A percentile compares a stretch with the other conserved stretches of the same genome.
Evolutionary conservation across 208 protist species (phyloP).

Genomic region (Naegleria lovaniensis): DNA sequence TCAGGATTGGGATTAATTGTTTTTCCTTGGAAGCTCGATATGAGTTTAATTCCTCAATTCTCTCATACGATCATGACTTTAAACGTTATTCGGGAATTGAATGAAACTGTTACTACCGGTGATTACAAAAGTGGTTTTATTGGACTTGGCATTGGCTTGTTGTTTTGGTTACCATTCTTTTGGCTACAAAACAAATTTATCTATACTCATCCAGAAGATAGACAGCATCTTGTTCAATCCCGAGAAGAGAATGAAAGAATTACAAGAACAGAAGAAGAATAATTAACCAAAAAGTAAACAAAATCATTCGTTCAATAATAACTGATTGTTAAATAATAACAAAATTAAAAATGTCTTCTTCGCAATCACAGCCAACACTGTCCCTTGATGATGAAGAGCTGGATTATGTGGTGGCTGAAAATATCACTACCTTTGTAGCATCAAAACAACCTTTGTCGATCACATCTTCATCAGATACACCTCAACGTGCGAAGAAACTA

Average conservation of each 20-base stretch:
- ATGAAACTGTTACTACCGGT: background rate
- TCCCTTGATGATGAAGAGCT: background rate
- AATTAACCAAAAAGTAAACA: too few relatives aligned
- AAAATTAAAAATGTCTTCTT: background rate
- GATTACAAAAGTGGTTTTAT: background rate
- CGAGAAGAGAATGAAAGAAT: background rate
- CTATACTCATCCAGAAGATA: background rate
- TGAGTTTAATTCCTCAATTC: background rate
- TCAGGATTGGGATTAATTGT: background rate
- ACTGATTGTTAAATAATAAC: too few relatives aligned
- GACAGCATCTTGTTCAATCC: background rate
- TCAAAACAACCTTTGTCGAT: background rate
- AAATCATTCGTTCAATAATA: too few relatives aligned
- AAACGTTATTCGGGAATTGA: background rate
- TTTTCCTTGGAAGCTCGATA: background rate
- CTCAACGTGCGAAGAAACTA: background rate
- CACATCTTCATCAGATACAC: background rate
- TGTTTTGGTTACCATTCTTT: background rate
- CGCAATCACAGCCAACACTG: background rate
- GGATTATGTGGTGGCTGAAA: background rate
- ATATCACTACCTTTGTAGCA: too few relatives aligned
- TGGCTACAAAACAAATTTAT: background rate
- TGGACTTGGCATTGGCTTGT: background rate
- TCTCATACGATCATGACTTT: background rate
- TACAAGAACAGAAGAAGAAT: too few relatives aligned